Percentiles rank a stretch among this genome's conserved stretches.
Conservation (phyloP, 2,329 filamentous ascomycete species). For the Colletotrichum sp. region DNA sequence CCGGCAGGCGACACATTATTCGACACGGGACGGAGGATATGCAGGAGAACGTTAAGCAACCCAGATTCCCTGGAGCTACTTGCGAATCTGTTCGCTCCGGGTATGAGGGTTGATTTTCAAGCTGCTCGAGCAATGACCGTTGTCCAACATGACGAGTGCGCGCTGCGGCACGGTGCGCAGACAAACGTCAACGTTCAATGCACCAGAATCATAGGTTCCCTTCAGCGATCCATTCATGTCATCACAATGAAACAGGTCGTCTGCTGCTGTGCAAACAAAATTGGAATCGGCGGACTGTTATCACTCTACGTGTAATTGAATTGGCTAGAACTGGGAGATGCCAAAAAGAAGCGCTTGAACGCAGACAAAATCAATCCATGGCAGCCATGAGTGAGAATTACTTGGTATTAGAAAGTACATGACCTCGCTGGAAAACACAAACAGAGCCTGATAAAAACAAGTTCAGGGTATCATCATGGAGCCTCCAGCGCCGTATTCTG, state of each 20-base stretch:
- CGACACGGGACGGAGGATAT: not conserved
- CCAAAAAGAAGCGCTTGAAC: not conserved
- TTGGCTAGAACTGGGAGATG: not conserved
- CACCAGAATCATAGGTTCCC: not conserved
- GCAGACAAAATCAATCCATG: not conserved
- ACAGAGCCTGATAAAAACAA: not conserved
- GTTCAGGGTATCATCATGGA: not conserved
- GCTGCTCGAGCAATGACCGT: not conserved
- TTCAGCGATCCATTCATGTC: not conserved
- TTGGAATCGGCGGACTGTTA: not conserved
- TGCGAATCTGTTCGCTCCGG: not conserved
- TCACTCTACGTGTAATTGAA: not conserved
- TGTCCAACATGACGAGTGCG: not conserved
- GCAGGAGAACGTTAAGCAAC: not conserved
- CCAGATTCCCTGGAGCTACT: not conserved
- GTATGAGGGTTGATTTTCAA: not conserved
- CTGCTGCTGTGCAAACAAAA: not conserved
- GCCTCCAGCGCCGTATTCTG: not conserved
- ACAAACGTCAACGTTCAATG: not conserved
- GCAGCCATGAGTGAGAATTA: not conserved
- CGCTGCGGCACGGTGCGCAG: not conserved
- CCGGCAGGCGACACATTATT: not conserved
- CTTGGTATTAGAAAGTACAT: not conserved
- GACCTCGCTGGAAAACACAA: not conserved
- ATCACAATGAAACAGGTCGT: not conserved